Conservation (phyloP, 2,329 filamentous ascomycete genomes). For the Westerdykella ornata region DNA sequence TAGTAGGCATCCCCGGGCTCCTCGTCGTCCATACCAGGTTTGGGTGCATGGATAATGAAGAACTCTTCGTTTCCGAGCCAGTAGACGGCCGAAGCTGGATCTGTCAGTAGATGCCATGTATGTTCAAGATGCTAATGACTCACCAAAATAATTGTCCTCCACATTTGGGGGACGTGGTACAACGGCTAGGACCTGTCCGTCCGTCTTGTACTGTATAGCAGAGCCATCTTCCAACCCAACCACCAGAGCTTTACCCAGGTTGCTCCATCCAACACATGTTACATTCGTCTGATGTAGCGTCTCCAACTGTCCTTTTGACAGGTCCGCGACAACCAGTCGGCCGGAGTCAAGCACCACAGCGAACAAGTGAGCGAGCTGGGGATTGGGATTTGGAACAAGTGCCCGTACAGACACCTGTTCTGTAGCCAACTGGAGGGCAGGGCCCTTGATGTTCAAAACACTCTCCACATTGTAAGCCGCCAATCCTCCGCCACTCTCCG, state of each 20-base stretch:
- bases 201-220: constrained; percentile 73
- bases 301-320: constrained; percentile 51
- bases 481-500: constrained; percentile 72
- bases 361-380: constrained; percentile 65
- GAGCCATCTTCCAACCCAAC: constrained; percentile 78
- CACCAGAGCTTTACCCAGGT: constrained; percentile 84
- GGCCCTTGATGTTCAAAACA: constrained; percentile 55
- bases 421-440: constrained; percentile 69
- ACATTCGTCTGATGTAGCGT: constrained; percentile 65
- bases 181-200: constrained; percentile 67
- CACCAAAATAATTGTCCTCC: constrained; percentile 59
- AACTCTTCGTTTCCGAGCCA: constrained; percentile 91
- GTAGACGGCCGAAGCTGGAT: constrained; percentile 64
- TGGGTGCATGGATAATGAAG: constrained; percentile 59
- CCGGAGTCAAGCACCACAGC: constrained; percentile 75
- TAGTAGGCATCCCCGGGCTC: constrained; percentile 60
- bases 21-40: constrained; percentile 39
- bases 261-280: constrained; percentile 84
- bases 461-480: constrained; percentile 72
- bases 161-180: constrained; percentile 71
- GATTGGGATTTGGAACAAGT: constrained; percentile 72
- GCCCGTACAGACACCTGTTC: constrained; percentile 67
- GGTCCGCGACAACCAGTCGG: constrained; percentile 74
- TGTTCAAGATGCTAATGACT: constrained; percentile 21
- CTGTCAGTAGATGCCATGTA: constrained; percentile 4